Base-by-base conservation (phyloP, 2,329 filamentous ascomycete genomes). In the Epichloe baconii region DNA sequence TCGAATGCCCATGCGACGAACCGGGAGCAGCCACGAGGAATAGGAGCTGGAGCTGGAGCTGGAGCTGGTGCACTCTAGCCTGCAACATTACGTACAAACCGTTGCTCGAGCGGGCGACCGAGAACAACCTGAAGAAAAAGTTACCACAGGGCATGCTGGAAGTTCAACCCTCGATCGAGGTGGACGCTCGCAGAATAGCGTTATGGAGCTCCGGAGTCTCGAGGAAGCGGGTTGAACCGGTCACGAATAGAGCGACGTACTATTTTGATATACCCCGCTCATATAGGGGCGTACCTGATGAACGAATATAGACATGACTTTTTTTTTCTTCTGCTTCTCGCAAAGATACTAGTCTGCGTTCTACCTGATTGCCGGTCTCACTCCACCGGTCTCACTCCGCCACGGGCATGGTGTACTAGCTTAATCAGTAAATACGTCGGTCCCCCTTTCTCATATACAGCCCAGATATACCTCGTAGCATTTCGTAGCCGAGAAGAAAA, bases 251-350 rank as follows among this genome's bases (percentile, higher is more conserved):
- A 36, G 26, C 11, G 8, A 23, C 37, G 17, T 36, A 36, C 31
- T 34, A 15, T 23, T 21, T 17, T 26, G 17, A 44, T 49, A 43
- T 26, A 23, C 41, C 17, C 14, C 6, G 19, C 14, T 35, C 5
- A 48, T 11, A 38, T 11, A 26, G 35, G n/a, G 21, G 12, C 26
- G 4, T 11, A 17, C 40, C 41, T 17, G 2, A 43, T 40, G 17
- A 40, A 44, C 31, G 15, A 51, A 51, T 48, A 48, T 11, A 51
- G 26, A 50, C 42, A 40, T 48, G 21, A 17, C 14, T 37, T 35
- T 47, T 44, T 44, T 44, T 47, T 50, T 37, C 17, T 37, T 26
- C 36, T 48, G 36, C 15, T 23, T 38, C 19, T 36, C 21, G 14
- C 6, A 34, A n/a, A 44, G 12, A 44, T 44, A 31, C 12, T 15